Evolutionary conservation across 371 early-diverging fungal genomes (phyloP).

Genomic region (Thermomucor indicae-seudaticae): DNA sequence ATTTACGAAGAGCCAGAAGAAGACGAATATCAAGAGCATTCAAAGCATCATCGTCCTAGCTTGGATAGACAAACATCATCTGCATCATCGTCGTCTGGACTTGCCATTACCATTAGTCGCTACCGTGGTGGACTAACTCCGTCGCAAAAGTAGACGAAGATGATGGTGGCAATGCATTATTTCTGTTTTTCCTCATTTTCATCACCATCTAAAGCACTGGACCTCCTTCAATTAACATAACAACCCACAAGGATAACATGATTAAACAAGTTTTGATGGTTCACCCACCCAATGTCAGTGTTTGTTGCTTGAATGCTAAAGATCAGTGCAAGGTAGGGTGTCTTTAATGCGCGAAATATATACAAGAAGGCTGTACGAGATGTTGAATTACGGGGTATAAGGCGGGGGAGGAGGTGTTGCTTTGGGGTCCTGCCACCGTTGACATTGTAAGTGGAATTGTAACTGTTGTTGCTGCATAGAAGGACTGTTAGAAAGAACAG

Average conservation of each 20-base stretch:
- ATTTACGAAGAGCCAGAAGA: constrained; percentile 10
- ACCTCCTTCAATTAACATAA: too few species aligned
- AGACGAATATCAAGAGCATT: constrained; percentile 6
- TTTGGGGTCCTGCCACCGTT: constrained; percentile 15
- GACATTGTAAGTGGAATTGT: constrained; percentile 21
- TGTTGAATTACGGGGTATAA: constrained; percentile 19
- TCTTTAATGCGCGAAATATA: too few species aligned
- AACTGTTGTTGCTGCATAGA: constrained; percentile 20
- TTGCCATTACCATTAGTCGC: constrained; percentile 16
- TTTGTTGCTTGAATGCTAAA: too few species aligned
- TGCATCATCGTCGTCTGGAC: constrained; percentile 17
- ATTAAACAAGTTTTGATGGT: too few species aligned
- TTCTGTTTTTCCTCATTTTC: neutral
- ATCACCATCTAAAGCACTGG: neutral
- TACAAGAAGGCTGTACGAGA: too few species aligned
- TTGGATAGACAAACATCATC: constrained; percentile 17
- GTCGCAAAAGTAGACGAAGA: constrained; percentile 2
- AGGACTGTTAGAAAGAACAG: constrained; percentile 5
- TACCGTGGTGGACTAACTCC: constrained; percentile 11
- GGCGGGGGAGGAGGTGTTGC: constrained; percentile 16
- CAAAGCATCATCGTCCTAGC: constrained; percentile 3
- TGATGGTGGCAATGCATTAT: neutral
- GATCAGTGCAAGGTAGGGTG: too few species aligned
- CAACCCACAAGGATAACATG: too few species aligned
- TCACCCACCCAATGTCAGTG: too few species aligned